Conservation (phyloP, 208 protist genomes). For the Leptomonas pyrrhocoris region DNA sequence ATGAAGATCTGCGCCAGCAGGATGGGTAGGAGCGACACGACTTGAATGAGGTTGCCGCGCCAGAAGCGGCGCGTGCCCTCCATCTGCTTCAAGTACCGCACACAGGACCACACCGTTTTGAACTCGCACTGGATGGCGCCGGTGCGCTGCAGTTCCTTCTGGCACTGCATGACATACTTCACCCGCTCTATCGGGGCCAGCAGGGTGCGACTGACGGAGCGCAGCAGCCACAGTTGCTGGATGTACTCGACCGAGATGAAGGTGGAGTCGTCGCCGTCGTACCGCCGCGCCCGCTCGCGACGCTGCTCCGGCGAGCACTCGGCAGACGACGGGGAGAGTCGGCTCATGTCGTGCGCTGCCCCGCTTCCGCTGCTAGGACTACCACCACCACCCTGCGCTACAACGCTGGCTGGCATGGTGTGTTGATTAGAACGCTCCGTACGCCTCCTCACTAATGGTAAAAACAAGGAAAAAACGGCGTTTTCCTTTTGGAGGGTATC, state of each 20-base stretch:
- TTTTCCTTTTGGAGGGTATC: too few relatives aligned
- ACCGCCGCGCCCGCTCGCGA: background rate
- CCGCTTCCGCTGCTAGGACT: constrained; percentile 13
- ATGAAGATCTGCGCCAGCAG: constrained; percentile 74
- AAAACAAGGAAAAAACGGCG: too few relatives aligned
- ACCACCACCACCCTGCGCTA: constrained; percentile 14
- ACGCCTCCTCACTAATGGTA: background rate
- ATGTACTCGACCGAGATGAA: constrained; percentile 66
- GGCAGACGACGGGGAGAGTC: background rate
- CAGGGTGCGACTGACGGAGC: constrained; percentile 51
- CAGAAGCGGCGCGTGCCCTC: constrained; percentile 74
- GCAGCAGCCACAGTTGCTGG: constrained; percentile 55
- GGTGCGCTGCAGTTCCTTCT: constrained; percentile 67
- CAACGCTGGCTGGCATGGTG: constrained; percentile 15
- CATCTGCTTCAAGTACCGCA: constrained; percentile 50
- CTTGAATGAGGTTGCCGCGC: constrained; percentile 84
- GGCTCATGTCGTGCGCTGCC: constrained; percentile 3
- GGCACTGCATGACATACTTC: constrained; percentile 83
- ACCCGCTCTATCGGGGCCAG: constrained; percentile 84
- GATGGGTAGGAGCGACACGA: constrained; percentile 70
- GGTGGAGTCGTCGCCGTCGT: constrained; percentile 15
- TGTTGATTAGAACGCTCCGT: background rate
- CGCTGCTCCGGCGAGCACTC: background rate
- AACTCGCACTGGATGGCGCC: constrained; percentile 55
- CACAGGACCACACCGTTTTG: constrained; percentile 56